Conservation (phyloP, 2,329 filamentous ascomycete genomes). For the Phoma sp. region DNA sequence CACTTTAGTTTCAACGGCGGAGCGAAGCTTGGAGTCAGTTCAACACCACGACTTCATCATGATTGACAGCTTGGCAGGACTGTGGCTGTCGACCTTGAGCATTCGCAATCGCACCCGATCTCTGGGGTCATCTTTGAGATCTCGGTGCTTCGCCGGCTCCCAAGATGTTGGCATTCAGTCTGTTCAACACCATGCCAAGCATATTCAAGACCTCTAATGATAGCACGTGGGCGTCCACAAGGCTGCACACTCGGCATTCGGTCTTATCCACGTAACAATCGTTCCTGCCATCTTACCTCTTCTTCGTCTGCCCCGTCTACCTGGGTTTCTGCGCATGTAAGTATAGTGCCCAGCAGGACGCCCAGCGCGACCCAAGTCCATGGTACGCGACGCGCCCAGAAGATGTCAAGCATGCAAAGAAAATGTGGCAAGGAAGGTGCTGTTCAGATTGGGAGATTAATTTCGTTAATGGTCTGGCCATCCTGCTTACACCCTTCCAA, state of each 20-base stretch:
- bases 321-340: background rate
- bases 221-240: background rate
- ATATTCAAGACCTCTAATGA: background rate
- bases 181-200: constrained; percentile 18
- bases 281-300: background rate
- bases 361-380: background rate
- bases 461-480: background rate
- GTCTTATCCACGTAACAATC: constrained; percentile 6
- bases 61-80: constrained; percentile 4
- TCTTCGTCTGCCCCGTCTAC: background rate
- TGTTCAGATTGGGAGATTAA: background rate
- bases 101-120: background rate
- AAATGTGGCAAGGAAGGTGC: background rate
- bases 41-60: constrained; percentile 1
- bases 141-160: constrained; percentile 7
- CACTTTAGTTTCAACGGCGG: constrained; percentile 3
- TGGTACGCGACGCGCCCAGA: constrained; percentile 1
- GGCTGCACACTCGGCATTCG: constrained; percentile 13
- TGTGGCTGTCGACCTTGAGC: background rate
- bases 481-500: background rate
- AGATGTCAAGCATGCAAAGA: background rate
- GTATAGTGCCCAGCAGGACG: background rate
- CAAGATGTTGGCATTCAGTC: constrained; percentile 9
- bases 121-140: background rate
- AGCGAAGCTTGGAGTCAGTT: background rate